These are phyloP conservation scores for Hypomontagnella submonticulosa DNA, from an alignment of 495 filamentous ascomycete species.

Conservation along the genomic window DNA sequence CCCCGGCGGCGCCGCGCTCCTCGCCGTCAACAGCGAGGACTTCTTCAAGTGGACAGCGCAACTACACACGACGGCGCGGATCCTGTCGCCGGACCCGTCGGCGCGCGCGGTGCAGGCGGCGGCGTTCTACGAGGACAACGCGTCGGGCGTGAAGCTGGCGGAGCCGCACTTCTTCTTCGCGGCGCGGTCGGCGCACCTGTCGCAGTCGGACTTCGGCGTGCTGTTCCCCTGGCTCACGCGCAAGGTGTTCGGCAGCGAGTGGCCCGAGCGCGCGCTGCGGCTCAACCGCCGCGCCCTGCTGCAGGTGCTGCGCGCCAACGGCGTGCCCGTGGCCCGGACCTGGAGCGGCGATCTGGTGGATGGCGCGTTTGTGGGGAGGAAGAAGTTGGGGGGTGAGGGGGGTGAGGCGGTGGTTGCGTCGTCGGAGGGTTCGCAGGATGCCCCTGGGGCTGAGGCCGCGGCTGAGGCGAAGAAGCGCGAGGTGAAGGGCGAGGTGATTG, in stretches of 20 bases:
- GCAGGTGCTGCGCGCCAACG: constrained; percentile 66
- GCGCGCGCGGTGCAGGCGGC: constrained; percentile 39
- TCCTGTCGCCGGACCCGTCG: constrained; percentile 63
- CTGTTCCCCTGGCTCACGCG: constrained; percentile 75
- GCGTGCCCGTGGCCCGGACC: constrained; percentile 63
- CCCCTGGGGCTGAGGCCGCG: constrained; percentile 14
- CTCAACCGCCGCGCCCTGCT: constrained; percentile 72
- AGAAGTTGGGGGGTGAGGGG: constrained; percentile 4
- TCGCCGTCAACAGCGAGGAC: constrained; percentile 73
- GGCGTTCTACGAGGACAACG: constrained; percentile 43
- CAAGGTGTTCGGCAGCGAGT: constrained; percentile 65
- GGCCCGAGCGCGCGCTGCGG: constrained; percentile 69
- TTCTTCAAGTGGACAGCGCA: constrained; percentile 79
- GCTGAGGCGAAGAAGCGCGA: constrained; percentile 1
- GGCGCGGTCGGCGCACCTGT: constrained; percentile 70
- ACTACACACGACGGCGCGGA: constrained; percentile 66
- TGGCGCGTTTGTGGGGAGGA: constrained; percentile 39
- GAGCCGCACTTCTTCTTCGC: constrained; percentile 73
- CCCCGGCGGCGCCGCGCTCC: constrained; percentile 60
- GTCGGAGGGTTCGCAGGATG: constrained; percentile 3
- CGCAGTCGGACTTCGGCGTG: constrained; percentile 81
- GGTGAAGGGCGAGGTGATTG: background rate
- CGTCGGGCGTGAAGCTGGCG: constrained; percentile 36
- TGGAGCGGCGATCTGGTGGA: constrained; percentile 61
- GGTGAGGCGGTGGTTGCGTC: background rate